These are phyloP conservation scores for Penicillium hesseltinei DNA, from an alignment of 2,329 filamentous ascomycete genomes.

Conservation along the genomic window DNA sequence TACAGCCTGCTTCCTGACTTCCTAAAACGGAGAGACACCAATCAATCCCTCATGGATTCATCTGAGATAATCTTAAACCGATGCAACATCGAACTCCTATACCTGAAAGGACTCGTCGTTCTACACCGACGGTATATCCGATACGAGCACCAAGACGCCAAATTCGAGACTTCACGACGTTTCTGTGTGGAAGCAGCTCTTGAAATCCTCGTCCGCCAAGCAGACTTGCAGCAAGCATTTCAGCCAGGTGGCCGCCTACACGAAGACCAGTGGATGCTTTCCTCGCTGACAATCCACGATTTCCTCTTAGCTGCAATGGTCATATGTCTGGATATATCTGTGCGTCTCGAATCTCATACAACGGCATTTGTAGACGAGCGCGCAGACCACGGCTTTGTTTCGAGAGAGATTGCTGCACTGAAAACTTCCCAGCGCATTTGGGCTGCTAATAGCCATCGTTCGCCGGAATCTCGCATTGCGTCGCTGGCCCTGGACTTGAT, in stretches of 20 bases:
- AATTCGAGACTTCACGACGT: conserved; percentile 40
- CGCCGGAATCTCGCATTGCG: conserved; percentile 14
- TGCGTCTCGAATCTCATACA: background rate
- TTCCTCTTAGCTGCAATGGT: conserved; percentile 60
- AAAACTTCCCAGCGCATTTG: conserved; percentile 16
- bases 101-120: conserved; percentile 49
- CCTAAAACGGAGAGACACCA: conserved; percentile 23
- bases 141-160: conserved; percentile 29
- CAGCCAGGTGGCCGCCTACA: conserved; percentile 53
- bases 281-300: conserved; percentile 57
- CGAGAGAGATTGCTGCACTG: conserved; percentile 9
- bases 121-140: conserved; percentile 52
- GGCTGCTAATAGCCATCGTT: conserved; percentile 5
- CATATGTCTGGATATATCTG: conserved; percentile 46
- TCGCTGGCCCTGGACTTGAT: conserved; percentile 17
- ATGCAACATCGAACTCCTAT: conserved; percentile 51
- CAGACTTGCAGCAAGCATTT: conserved; percentile 48
- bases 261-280: conserved; percentile 57
- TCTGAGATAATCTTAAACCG: conserved; percentile 51
- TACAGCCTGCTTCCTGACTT: conserved; percentile 17
- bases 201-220: conserved; percentile 49
- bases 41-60: conserved; percentile 45
- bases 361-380: background rate
- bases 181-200: conserved; percentile 48
- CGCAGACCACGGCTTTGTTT: background rate